Evolutionary conservation across 306 rosid species (phyloP), one percentile per base, ranked within the genome.

Genomic region (Mimosa bimucronata): DNA sequence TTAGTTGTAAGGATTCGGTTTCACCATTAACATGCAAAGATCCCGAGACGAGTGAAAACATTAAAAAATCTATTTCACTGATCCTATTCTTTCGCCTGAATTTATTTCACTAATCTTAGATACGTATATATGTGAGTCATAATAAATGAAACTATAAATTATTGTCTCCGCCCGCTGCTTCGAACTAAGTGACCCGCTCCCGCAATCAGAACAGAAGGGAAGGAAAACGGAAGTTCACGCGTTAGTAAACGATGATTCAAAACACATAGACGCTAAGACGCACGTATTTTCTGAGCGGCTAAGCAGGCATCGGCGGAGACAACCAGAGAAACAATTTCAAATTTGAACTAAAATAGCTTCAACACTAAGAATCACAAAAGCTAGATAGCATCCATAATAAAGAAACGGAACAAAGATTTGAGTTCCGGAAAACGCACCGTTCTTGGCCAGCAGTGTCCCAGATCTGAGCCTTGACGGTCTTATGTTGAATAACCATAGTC

Each of bases 401-500:
- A 23, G 37, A 42, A 70, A 3, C 14, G 23, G 23, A 28, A 26
- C 5, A 7, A 73, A 55, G 38, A 18, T 28, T 55, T 80, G 77
- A 65, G 18, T 13, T 28, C 40, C 76, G 55, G 34, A 41, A 69
- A 69, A 45, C 34, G 34, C 28, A 95, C 98, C 98, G 88, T 84
- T 95, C 98, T 92, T 95, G 98, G 71, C 98, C 98, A 1, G 98
- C 98, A 3, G 98, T 95, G 87, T 95, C 98, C 98, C 98, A 95
- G 98, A 95, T 95, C 98, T 95, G 98, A 88, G 98, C 98, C 85
- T 95, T 95, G 45, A 95, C 92, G 76, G 90, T 92, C 96, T 95
- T 95, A 81, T 88, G 97, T 83, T 91, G 87, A 79, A 95, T 91
- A 71, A 95, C 87, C 14, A 95, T 77, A 53, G 98, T 95, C 45